These are phyloP conservation scores for Lignosus rhinocerotis DNA, from an alignment of 1,284 basidiomycete species.

Conservation along the genomic window DNA sequence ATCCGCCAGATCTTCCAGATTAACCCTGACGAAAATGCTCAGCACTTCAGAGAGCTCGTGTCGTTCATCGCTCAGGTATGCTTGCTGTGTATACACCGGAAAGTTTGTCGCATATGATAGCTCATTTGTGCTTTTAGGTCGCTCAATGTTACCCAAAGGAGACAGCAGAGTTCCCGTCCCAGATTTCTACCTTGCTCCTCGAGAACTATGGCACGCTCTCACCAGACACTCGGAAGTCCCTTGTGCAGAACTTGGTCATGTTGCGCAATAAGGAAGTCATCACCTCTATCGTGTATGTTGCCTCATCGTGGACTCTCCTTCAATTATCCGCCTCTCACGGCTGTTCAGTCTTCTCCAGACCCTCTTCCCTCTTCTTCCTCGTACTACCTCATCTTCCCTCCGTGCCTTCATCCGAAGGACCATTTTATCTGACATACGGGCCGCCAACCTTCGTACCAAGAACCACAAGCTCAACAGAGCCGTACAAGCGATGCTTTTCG, in stretches of 20 bases:
- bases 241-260: slow-evolving; percentile 91
- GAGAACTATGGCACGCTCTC: slow-evolving; percentile 72
- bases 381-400: slow-evolving; percentile 83
- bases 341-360: slow-evolving; percentile 77
- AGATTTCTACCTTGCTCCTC: slow-evolving; percentile 76
- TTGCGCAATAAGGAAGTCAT: slow-evolving; percentile 93
- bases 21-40: slow-evolving; percentile 77
- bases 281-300: slow-evolving; percentile 83
- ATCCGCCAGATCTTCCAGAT: slow-evolving; percentile 83
- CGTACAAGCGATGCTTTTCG: slow-evolving; percentile 95
- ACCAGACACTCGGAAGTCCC: slow-evolving; percentile 78
- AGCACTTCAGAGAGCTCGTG: slow-evolving; percentile 84
- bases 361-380: slow-evolving; percentile 91
- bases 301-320: slow-evolving; percentile 6
- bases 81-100: not conserved
- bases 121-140: slow-evolving; percentile 48
- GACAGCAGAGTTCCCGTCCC: slow-evolving; percentile 79
- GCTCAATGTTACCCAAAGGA: slow-evolving; percentile 89
- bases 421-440: slow-evolving; percentile 94
- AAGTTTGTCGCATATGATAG: slow-evolving; percentile 3
- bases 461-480: slow-evolving; percentile 97
- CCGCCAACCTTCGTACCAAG: slow-evolving; percentile 86
- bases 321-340: not conserved
- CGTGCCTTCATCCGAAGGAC: slow-evolving; percentile 90
- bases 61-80: slow-evolving; percentile 82